Conservation (phyloP, 225 moss, liverwort and hornwort genomes). For the Physcomitrium patens region DNA sequence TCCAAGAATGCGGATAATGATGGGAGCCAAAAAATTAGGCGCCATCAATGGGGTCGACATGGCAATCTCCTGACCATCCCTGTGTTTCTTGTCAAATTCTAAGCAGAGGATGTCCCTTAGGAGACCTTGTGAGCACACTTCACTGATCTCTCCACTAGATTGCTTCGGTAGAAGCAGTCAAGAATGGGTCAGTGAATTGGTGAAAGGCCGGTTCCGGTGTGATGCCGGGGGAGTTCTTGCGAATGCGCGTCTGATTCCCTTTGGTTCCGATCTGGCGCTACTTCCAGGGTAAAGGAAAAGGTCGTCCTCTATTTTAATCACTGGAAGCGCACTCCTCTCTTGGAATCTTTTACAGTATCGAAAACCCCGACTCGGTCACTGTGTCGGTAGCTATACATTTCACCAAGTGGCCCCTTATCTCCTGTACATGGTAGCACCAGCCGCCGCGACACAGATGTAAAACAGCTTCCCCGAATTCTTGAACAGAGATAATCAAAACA, state of each 20-base stretch:
- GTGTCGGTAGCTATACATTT: background rate
- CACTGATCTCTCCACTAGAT: too few species aligned
- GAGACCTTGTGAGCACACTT: background rate
- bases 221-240: background rate
- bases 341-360: background rate
- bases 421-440: background rate
- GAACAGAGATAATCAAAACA: background rate
- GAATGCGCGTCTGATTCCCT: background rate
- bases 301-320: background rate
- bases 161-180: background rate
- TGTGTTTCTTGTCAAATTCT: background rate
- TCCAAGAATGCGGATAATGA: background rate
- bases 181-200: background rate
- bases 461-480: background rate
- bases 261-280: background rate
- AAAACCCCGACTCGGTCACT: background rate
- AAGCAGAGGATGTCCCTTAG: background rate
- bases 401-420: background rate
- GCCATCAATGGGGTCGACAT: conserved; percentile 18
- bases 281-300: background rate
- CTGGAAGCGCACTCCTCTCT: background rate
- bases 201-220: background rate
- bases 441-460: background rate
- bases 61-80: conserved; percentile 11
- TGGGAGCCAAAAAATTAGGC: conserved; percentile 2